Evolutionary conservation across 306 rosid genomes (phyloP), one percentile per base, ranked within the genome.

Genomic region (Castanea mollissima): DNA sequence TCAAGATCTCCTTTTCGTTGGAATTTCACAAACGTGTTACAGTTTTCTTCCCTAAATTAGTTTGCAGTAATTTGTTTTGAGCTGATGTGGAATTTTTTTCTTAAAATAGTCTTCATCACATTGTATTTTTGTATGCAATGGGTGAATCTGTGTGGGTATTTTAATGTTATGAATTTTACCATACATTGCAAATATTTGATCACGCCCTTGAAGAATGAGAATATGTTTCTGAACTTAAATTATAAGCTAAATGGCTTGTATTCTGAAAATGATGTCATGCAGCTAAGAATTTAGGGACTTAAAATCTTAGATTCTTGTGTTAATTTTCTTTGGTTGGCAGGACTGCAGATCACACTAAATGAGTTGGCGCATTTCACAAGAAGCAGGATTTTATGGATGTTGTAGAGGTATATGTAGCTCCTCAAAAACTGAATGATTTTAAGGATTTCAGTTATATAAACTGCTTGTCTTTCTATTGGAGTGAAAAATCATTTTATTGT

Each of bases 281-380:
- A 21, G 31, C 64, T 58, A 9, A 6, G 31, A 58, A 58, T 58
- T 57, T 58, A 21, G 31, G 64, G 49, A 67, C 27, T 19, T 34
- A 15, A 9, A 34, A n/a, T 19, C 35, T 19, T 4, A 27, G 38
- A 16, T 18, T 18, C 2, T 67, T 25, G 38, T 34, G 9, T 8
- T 0, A 16, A 2, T 3, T 31, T 8, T 10, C 32, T 31, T 31
- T 29, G 21, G 71, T 18, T 67, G 79, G 81, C 14, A 88, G 91
- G 68, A 88, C 85, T 86, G 91, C 88, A 0, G 91, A 86, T 78
- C 89, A 88, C 70, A 83, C 89, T 67, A 88, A 88, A 72, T 88
- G 91, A 89, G 54, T 88, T 71, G 88, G 91, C 18, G 82, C 89
- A 74, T 88, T 88, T 83, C 81, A 86, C 56, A 63, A 65, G 76